Evolutionary conservation across 371 early-diverging fungal genomes (phyloP), one percentile per base, ranked within the genome.

Genomic region (Mucor indicus): DNA sequence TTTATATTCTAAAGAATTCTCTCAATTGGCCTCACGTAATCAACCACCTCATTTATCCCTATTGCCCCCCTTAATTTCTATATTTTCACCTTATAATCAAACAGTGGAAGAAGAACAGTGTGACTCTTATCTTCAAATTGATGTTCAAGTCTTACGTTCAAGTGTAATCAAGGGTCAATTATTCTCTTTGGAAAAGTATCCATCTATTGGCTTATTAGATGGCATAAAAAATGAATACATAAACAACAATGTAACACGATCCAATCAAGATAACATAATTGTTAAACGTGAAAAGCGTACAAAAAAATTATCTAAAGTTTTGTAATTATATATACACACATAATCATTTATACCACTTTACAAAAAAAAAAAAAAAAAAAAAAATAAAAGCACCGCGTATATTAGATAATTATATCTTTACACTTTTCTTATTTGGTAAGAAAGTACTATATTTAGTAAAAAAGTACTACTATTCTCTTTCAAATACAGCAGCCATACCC

Each of bases 401-500:
- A 36, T 36, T 36, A 12, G 10, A 4, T 15, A 19, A 10, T 38
- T 21, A 19, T 38, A 10, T 38, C 2, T 38, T 10, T 38, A 19
- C 20, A 4, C n/a, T 20, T 38, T 5, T 20, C n/a, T 38, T 33
- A 11, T 33, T 33, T 33, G 4, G 4, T 13, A 9, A 9, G n/a
- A 5, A 33, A 9, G 15, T 13, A 33, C n/a, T 33, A 11, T 15
- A 33, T 13, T 15, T 15, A 9, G 4, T 33, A 33, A 4, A 9
- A 4, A 13, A 9, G 15, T 33, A 33, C 5, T 15, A 24, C 17
- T 5, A 16, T 2, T 43, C 30, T 16, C 87, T 80, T 75, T 90
- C 93, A 50, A 93, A 85, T 48, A 96, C 82, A 27, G 91, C 89
- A 29, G 91, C 93, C 84, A 90, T 92, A 51, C 98, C 98, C 91